phyloP scores from a whole-genome alignment of 2,329 filamentous ascomycete genomes.

The Teratosphaeria epicoccoides region DNA sequence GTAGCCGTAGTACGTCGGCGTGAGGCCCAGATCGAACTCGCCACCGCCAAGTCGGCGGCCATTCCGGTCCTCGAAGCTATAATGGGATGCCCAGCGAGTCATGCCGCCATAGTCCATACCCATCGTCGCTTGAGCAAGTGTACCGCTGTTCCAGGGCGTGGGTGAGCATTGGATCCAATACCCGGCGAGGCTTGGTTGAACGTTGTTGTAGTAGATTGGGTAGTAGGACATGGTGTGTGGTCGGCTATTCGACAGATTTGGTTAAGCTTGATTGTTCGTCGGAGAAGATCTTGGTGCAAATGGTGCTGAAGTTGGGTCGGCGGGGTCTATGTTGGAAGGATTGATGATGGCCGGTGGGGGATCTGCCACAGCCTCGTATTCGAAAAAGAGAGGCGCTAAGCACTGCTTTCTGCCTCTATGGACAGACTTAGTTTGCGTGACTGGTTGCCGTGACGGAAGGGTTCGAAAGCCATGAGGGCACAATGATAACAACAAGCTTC shows the following conservation, averaged over 20 bases:
- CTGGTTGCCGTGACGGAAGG: not conserved
- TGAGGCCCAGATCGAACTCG: not conserved
- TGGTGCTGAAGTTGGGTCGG: not conserved
- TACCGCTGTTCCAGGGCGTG: not conserved
- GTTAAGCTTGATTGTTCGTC: not conserved
- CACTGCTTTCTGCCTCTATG: not conserved
- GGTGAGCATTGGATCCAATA: not conserved
- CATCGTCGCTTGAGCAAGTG: not conserved
- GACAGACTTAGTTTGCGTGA: not conserved
- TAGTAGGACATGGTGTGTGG: not conserved
- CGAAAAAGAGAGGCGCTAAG: not conserved
- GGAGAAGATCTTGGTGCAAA: not conserved
- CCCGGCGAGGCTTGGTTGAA: not conserved
- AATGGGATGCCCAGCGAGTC: not conserved
- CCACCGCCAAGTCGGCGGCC: not conserved
- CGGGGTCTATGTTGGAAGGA: not conserved
- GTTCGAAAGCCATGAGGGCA: not conserved
- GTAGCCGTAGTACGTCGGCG: not conserved
- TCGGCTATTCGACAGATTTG: not conserved
- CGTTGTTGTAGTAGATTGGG: not conserved
- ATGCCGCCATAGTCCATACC: not conserved
- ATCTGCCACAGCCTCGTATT: not conserved
- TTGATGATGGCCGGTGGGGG: not conserved
- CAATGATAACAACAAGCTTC: not conserved
- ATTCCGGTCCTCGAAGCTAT: not conserved